Base-by-base conservation (phyloP, 768 basidiomycete species). In the Agaricus sinodeliciosus region DNA sequence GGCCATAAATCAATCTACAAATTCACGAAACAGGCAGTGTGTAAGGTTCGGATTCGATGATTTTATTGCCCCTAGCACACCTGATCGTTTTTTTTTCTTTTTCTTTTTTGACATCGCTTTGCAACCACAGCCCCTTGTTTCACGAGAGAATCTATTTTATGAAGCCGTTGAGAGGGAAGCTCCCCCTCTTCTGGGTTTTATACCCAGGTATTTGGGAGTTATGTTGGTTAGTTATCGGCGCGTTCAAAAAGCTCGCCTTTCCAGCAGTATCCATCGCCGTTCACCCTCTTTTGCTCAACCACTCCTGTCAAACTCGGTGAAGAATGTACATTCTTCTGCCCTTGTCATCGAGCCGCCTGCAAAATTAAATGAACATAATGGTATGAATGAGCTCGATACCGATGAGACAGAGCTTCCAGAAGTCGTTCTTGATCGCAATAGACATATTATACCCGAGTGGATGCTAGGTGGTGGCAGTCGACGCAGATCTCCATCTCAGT, bases 1-100 rank as follows among this genome's bases (percentile, higher is more conserved):
- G 96, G 96, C 3, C 96, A 99, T 66, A 91, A 82, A 58, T 88
- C 92, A 52, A 96, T 99, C 61, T 98, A 98, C 71, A 94, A 94
- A 64, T 98, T 99, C 59, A 97, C 94, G 3, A 92, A 92, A 63
- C 81, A 94, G 58, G 95, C 96, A 7, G 94, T 99, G 13, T 99
- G 96, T 76, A 99, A 99, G 84, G 95, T 96, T 60, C 62, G 87
- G 67, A 40, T 52, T 48, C 53, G 27, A 58, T 46, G 48, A 31
- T 48, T 51, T 55, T 40, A 59, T 51, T 26, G 19, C 39, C 40
- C 60, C 46, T 28, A n/a, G 56, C 26, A 16, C 42, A 42, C 51
- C 59, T 60, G 49, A 55, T 61, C 62, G 56, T 60, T 60, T 57
- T 48, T 31, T 31, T 31, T 57, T 48, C 6, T 31, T 31, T 31